Evolutionary conservation across 805 yeast species (phyloP), one percentile per base, ranked within the genome.

Genomic region (Lachancea lanzarotensis): DNA sequence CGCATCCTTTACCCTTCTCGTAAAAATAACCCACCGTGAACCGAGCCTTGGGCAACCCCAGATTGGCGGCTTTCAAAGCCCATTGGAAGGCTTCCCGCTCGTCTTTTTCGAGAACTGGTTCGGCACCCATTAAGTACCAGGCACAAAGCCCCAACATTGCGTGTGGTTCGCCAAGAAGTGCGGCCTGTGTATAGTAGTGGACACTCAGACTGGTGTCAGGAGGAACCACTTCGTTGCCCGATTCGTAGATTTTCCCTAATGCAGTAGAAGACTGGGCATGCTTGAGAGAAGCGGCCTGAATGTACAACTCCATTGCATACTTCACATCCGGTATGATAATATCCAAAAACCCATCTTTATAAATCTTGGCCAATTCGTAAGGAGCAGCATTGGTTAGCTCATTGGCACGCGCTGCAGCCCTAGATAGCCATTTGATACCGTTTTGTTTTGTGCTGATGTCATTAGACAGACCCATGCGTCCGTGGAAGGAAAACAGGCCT

Each of bases 71-170:
- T 51, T 86, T 73, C 43, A 77, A 69, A 1, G 97, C 97, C 98
- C 98, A 93, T 56, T 87, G 93, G 62, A 82, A 91, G 1, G 97
- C 95, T 65, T 90, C 96, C 43, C 69, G 75, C 44, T 82, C 84
- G 62, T 90, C 91, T 50, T 77, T 76, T 8, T 81, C 82, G 54
- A 93, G 73, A 38, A 76, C 77, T n/a, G 93, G 90, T 29, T 84
- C 90, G 29, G 86, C 81, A 0, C 98, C 98, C 22, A 88, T 83
- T 64, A 91, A 71, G 62, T 91, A 93, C 97, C 98, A 93, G 1
- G 97, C 96, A 63, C 97, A 90, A 69, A 91, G 72, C 1, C 95
- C 90, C 57, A 91, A 71, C 95, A 91, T 93, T 10, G 95, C 82
- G 39, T 77, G 81, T 1, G 95, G 76, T 62, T 93, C 95, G 6